These are phyloP conservation scores for Tilletia setariae DNA, from an alignment of 1,284 basidiomycete genomes.

Conservation along the genomic window DNA sequence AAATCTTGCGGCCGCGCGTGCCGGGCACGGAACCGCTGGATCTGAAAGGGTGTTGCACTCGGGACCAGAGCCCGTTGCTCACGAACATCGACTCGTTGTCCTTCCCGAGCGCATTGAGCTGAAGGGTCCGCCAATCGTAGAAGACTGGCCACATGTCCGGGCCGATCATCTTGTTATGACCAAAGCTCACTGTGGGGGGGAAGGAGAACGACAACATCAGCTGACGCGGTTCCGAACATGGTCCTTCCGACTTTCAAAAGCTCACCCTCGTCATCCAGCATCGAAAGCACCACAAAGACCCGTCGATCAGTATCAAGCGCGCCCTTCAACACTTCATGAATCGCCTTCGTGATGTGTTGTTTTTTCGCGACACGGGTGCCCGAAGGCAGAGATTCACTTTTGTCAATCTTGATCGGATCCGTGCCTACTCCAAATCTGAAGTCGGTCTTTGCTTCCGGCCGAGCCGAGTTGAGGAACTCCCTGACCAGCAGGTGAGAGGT, in stretches of 20 bases:
- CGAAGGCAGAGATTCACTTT: neutral
- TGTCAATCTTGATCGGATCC: neutral
- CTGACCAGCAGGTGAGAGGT: neutral
- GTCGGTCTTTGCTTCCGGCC: conserved; percentile 1
- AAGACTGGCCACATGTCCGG: conserved; percentile 4
- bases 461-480: neutral
- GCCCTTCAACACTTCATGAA: neutral
- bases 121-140: conserved; percentile 5
- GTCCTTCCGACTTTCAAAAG: too few species aligned
- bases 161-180: conserved; percentile 3
- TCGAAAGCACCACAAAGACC: neutral
- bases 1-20: neutral
- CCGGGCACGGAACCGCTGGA: neutral
- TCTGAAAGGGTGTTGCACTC: neutral
- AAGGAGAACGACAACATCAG: neutral
- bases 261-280: conserved; percentile 5
- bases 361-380: neutral
- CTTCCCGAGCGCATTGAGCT: neutral
- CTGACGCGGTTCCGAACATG: neutral
- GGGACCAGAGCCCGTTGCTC: neutral
- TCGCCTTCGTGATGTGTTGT: neutral
- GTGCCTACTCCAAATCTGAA: neutral
- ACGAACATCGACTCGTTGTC: neutral
- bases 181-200: neutral
- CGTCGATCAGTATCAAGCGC: neutral